These are phyloP conservation scores for Fragilaria crotonensis DNA, from an alignment of 108 stramenopile species.

Conservation along the genomic window DNA sequence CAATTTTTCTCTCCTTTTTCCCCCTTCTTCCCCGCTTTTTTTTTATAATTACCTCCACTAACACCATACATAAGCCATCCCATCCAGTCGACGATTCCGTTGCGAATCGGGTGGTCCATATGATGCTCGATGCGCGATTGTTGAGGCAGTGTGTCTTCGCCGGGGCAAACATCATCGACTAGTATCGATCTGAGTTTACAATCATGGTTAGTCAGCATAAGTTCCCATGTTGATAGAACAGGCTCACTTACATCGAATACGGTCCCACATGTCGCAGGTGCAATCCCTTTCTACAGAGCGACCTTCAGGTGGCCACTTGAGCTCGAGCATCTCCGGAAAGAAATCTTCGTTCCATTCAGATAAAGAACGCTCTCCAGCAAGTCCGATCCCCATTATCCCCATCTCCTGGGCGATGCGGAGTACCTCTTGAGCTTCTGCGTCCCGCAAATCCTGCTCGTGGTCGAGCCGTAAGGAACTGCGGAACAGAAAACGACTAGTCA, in stretches of 20 bases:
- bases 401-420: slow-evolving; percentile 53
- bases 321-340: slow-evolving; percentile 52
- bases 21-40: no score
- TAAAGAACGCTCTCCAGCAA: slow-evolving; percentile 20
- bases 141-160: no score
- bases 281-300: slow-evolving; percentile 54
- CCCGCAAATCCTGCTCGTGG: not conserved
- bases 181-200: no score
- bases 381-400: slow-evolving; percentile 46
- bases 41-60: no score
- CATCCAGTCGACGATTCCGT: no score
- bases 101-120: no score
- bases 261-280: slow-evolving; percentile 67
- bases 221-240: no score
- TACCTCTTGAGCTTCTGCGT: slow-evolving; percentile 4
- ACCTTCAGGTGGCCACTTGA: slow-evolving; percentile 56
- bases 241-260: slow-evolving; percentile 52
- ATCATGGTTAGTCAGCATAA: no score
- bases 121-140: no score
- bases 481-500: slow-evolving; percentile 1
- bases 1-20: no score
- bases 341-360: slow-evolving; percentile 37
- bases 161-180: no score
- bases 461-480: not conserved
- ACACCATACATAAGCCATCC: no score